Conservation (phyloP, 164 flowering plant genomes). For the Aristolochia contorta region DNA sequence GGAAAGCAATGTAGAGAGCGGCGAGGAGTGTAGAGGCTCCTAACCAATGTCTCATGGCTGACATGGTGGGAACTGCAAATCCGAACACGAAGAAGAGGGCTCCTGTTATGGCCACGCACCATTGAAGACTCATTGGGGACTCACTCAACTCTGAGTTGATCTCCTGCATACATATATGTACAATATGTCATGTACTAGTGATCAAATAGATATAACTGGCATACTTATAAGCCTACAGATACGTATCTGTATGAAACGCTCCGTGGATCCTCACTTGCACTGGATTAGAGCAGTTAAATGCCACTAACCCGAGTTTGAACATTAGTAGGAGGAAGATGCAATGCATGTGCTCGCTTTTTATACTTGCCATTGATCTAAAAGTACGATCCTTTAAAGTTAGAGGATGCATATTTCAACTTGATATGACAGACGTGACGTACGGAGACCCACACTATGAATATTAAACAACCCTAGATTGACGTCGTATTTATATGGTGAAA, state of each 20-base stretch:
- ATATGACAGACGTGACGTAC: no score
- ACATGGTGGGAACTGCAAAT: slow-evolving; percentile 38
- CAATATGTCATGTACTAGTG: not conserved
- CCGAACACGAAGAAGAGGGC: slow-evolving; percentile 32
- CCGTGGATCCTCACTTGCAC: no score
- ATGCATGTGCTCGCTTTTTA: no score
- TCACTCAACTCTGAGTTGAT: slow-evolving; percentile 28
- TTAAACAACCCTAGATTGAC: no score
- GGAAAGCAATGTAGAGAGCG: slow-evolving; percentile 20
- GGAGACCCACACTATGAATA: no score
- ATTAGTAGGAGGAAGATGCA: no score
- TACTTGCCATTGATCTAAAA: no score
- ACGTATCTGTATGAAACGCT: not conserved
- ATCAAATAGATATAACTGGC: not conserved
- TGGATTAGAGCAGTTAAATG: no score
- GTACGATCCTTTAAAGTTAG: no score
- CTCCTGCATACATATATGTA: slow-evolving; percentile 17
- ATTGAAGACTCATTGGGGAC: slow-evolving; percentile 38
- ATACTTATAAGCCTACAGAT: not conserved
- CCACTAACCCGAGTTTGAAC: no score
- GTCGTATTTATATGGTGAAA: no score
- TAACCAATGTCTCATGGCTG: slow-evolving; percentile 48
- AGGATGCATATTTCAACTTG: no score
- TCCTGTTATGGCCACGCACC: slow-evolving; percentile 36
- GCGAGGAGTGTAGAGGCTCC: slow-evolving; percentile 29